Conservation (phyloP, 2,329 filamentous ascomycete genomes). For the Ceratocystis diversiconidia region DNA sequence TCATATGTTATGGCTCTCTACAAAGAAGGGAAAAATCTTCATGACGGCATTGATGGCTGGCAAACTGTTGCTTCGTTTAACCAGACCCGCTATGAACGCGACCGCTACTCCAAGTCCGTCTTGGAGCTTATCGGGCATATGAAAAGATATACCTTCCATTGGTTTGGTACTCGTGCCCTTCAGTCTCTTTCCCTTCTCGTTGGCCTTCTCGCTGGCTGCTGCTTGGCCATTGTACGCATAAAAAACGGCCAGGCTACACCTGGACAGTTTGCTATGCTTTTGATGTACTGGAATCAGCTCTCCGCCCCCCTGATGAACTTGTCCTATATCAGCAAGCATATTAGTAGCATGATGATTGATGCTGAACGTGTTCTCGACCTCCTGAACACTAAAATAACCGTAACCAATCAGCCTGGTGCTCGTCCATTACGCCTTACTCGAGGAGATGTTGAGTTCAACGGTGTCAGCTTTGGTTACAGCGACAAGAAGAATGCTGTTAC, state of each 20-base stretch:
- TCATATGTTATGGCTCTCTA: slow-evolving; percentile 39
- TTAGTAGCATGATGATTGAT: slow-evolving; percentile 43
- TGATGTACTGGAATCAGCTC: slow-evolving; percentile 62
- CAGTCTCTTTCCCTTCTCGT: slow-evolving; percentile 51
- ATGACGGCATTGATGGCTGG: slow-evolving; percentile 44
- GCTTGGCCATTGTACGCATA: slow-evolving; percentile 51
- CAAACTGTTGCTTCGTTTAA: slow-evolving; percentile 47
- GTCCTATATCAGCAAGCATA: slow-evolving; percentile 39
- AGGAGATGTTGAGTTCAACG: slow-evolving; percentile 40
- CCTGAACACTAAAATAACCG: slow-evolving; percentile 42
- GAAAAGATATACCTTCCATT: slow-evolving; percentile 17
- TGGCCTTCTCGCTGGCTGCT: slow-evolving; percentile 51
- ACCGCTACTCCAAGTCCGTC: slow-evolving; percentile 39
- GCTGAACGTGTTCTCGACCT: slow-evolving; percentile 44
- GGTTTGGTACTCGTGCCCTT: slow-evolving; percentile 28
- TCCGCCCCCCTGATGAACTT: slow-evolving; percentile 60
- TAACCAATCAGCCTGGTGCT: slow-evolving; percentile 38
- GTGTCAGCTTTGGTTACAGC: slow-evolving; percentile 45
- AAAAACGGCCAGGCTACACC: slow-evolving; percentile 44
- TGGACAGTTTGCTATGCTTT: slow-evolving; percentile 55
- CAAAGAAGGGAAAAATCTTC: slow-evolving; percentile 40
- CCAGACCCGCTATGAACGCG: slow-evolving; percentile 42
- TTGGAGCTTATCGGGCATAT: slow-evolving; percentile 5
- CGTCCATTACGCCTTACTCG: slow-evolving; percentile 36
- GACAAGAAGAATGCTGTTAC: slow-evolving; percentile 44